These are phyloP conservation scores for Trichoderma lentiforme DNA, from an alignment of 2,329 filamentous ascomycete genomes.

Conservation along the genomic window DNA sequence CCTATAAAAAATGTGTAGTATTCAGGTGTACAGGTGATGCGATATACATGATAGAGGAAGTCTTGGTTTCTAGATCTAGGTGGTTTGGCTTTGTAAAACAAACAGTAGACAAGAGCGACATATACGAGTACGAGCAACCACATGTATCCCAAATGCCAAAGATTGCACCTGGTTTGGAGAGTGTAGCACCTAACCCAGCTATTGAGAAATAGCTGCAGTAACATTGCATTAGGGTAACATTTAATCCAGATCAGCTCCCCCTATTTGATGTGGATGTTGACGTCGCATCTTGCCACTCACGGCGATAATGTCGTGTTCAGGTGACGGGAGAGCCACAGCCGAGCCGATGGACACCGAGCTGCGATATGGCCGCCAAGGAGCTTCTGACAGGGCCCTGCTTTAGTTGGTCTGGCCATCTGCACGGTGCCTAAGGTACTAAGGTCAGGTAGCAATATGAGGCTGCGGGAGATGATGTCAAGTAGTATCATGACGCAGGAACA, in stretches of 20 bases:
- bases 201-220: neutral
- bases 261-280: neutral
- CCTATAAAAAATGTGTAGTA: neutral
- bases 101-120: neutral
- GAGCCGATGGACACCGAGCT: neutral
- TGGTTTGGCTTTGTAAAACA: neutral
- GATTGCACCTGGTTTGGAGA: neutral
- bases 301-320: constrained; percentile 1
- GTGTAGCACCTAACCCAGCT: neutral
- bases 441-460: neutral
- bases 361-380: neutral
- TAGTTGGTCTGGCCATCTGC: neutral
- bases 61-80: neutral
- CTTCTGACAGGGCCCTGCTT: neutral
- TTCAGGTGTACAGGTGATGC: neutral
- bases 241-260: neutral
- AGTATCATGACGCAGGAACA: neutral
- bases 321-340: neutral
- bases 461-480: neutral
- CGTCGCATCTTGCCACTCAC: constrained; percentile 12
- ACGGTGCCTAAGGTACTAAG: neutral
- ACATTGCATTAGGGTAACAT: neutral
- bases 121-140: neutral
- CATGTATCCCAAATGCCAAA: neutral
- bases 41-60: neutral